These are phyloP conservation scores for Xylaria curta DNA, from an alignment of 495 filamentous ascomycete species.

Conservation along the genomic window DNA sequence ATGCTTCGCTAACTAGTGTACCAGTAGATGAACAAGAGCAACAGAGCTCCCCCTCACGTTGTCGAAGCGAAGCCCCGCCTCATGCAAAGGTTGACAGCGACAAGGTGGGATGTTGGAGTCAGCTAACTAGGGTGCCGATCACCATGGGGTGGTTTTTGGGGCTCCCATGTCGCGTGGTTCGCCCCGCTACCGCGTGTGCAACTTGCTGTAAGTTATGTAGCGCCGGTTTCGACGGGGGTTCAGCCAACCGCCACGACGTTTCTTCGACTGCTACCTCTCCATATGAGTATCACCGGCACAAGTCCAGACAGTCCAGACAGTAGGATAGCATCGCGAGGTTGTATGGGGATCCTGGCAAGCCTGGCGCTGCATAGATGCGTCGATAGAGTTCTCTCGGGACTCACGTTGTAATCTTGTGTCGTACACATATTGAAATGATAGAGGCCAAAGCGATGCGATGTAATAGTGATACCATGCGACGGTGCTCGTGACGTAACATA, in stretches of 20 bases:
- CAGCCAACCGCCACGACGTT: neutral
- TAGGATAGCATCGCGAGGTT: neutral
- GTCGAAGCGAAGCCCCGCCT: neutral
- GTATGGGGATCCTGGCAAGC: neutral
- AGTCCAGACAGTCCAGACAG: neutral
- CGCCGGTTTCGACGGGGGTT: neutral
- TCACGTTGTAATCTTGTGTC: neutral
- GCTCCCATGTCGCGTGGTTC: slow-evolving; percentile 1
- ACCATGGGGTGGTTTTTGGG: slow-evolving; percentile 21
- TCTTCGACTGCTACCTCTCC: neutral
- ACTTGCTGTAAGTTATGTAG: neutral
- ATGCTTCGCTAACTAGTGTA: neutral
- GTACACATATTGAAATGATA: neutral
- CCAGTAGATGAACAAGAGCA: neutral
- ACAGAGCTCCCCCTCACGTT: slow-evolving; percentile 18
- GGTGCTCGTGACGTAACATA: neutral
- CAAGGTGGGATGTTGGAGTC: slow-evolving; percentile 13
- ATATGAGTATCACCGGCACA: neutral
- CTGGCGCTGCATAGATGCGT: neutral
- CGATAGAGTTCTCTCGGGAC: neutral
- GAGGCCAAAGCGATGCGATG: neutral
- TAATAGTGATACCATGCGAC: neutral
- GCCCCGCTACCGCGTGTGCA: slow-evolving; percentile 4
- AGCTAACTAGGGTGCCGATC: slow-evolving; percentile 21
- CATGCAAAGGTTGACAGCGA: neutral